Percentiles rank a stretch among this genome's conserved stretches.
phyloP scores from a whole-genome alignment of 768 basidiomycete genomes.

The Erythrobasidium yunnanense region DNA sequence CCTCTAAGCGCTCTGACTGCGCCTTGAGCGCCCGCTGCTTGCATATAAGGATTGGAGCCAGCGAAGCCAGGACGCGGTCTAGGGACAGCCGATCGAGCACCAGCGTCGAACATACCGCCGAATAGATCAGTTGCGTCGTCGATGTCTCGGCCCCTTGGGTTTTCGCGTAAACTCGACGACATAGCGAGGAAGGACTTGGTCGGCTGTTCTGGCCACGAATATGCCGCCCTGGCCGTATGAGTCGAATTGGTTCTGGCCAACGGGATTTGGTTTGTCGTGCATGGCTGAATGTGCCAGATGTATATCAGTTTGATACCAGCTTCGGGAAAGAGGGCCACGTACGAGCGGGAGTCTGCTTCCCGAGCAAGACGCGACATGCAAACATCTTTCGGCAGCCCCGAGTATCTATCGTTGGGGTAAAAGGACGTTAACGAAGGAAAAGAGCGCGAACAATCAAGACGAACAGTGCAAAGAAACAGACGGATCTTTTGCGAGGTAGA shows the following conservation, averaged over 20 bases:
- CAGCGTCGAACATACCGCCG: too few relatives aligned
- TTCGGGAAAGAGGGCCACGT: background rate
- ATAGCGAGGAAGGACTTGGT: background rate
- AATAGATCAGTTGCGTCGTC: too few relatives aligned
- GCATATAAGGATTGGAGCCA: too few relatives aligned
- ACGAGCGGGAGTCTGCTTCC: background rate
- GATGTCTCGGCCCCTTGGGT: too few relatives aligned
- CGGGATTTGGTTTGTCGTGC: background rate
- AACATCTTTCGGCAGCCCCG: background rate
- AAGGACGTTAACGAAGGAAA: too few relatives aligned
- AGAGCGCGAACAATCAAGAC: too few relatives aligned
- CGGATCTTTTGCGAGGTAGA: background rate
- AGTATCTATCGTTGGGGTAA: background rate
- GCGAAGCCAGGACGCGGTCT: too few relatives aligned
- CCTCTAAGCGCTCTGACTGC: too few relatives aligned
- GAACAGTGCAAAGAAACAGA: background rate
- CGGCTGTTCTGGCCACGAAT: background rate
- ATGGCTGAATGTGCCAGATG: background rate
- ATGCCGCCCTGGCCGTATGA: background rate
- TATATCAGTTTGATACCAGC: too few relatives aligned
- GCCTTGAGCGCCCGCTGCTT: too few relatives aligned
- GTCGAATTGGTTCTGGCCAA: background rate
- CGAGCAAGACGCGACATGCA: background rate
- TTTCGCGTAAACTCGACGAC: background rate
- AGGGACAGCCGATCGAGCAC: too few relatives aligned